Base-by-base conservation (phyloP, 108 stramenopile species). In the Nitzschia sp. region DNA sequence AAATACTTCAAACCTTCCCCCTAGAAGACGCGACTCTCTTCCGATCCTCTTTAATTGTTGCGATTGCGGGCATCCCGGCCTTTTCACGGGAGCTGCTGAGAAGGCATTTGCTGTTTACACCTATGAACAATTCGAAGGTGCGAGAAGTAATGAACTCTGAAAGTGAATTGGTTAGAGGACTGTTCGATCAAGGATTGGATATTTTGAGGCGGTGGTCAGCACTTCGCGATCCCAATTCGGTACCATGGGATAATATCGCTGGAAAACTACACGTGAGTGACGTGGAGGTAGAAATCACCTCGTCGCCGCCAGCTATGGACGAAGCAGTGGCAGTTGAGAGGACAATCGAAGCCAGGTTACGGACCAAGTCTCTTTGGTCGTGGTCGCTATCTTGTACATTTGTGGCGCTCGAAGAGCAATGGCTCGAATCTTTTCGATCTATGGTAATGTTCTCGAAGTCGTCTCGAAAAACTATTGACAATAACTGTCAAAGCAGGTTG, bases 161-260 rank as follows among this genome's bases (percentile, higher is more conserved):
- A 3, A 36, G 49, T n/a, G 34, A 3, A 1, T 38, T 67, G 15
- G 21, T 67, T 8, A 11, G 8, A 19, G 42, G 25, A 23, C 25
- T 59, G 25, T 46, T 75, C 24, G 49, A 66, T 2, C 66, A 75
- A n/a, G 68, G 66, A 24, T 2, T 65, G 5, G 30, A 28, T 25
- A 63, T 75, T 57, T 51, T 77, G 32, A 35, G 25, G 15, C 45
- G 60, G 11, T 77, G 76, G 76, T 38, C 63, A 26, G 28, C 56
- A 26, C 49, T 77, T 38, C 54, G 76, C 45, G 69, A 77, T 23
- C 69, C 76, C 9, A 51, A 58, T 21, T 66, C 62, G n/a, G 48
- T 70, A 26, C 76, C 76, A 18, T 77, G 76, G 76, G 63, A 57
- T 28, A 69, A 77, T 29, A 70, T 77, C 54, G 60, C 64, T 36